Evolutionary conservation across 306 rosid genomes (phyloP), one percentile per base, ranked within the genome.

Genomic region (Purshia tridentata): DNA sequence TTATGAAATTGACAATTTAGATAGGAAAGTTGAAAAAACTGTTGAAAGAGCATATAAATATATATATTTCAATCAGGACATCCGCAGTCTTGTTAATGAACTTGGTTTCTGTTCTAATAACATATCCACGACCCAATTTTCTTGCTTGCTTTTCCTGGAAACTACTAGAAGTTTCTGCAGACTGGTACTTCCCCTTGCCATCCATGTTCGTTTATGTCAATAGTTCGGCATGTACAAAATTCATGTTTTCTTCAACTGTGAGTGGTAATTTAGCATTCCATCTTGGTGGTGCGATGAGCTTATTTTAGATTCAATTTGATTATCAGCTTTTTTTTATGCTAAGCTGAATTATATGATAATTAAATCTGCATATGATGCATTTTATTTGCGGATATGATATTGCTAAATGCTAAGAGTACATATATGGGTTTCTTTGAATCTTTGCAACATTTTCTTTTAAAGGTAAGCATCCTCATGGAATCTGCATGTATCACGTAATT

Each of bases 121-220:
- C n/a, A n/a, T n/a, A n/a, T 60, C 66, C 9, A 39, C 47, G 19
- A 3, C 39, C 44, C 22, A 60, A 15, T 16, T 60, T 60, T 60
- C 22, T 0, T 11, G 66, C 20, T 37, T 37, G 3, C 5, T 60
- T 15, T 60, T 35, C 13, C 20, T 13, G 6, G 18, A 6, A 37
- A 60, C 19, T 60, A 37, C 46, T 35, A 61, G 66, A 14, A 22
- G 15, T 8, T 61, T 12, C 40, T 7, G n/a, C 42, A 61, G 66
- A 8, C 46, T 14, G 66, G 73, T 42, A 74, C 75, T 78, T 88
- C 61, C 82, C 91, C 18, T 71, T 74, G 84, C 72, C 90, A 4
- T 62, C 88, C 10, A 82, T 83, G 90, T 71, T 85, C 74, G 78
- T 54, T 75, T 79, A 78, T 16, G 84, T 79, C 87, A 87, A 42